Evolutionary conservation across 148 eudicot genomes (phyloP), one percentile per base, ranked within the genome.

Genomic region (Heliamphora exappendiculata): DNA sequence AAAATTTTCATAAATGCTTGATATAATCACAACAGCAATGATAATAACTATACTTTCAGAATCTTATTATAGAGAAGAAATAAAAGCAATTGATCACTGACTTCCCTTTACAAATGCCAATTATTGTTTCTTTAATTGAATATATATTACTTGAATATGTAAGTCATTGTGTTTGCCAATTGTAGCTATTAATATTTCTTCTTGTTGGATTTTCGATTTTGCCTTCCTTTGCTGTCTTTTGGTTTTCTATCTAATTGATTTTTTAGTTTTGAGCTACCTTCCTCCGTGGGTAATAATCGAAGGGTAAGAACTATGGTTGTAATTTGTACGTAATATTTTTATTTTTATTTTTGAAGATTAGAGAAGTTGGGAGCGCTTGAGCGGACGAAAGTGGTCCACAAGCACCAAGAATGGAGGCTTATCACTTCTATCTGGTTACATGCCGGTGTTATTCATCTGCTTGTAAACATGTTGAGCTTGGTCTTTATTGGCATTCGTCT

Each of bases 321-420:
- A 42, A 51, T 47, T 31, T 44, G 60, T 37, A 62, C 34, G 19
- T 50, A 14, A n/a, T 14, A 67, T 37, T 67, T 73, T 42, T 58
- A 19, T 68, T 17, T 64, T 42, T 42, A 42, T 42, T 50, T 63
- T 65, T 49, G 63, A 64, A 88, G 95, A 39, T 77, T 90, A 66
- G 75, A 83, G 79, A 91, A 82, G 66, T 75, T 91, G 85, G 95
- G 95, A 53, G 95, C 84, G 17, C 81, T 89, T 33, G 68, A 82
- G 29, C 79, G 89, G 85, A 10, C 20, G 11, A 86, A 80, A 41
- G 79, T 90, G 24, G 86, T 86, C 28, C 78, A 78, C 64, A 55
- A 75, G 63, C 86, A 88, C 53, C 92, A 91, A 85, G 87, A 74
- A 62, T 91, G 95, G 95, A 91, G 92, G 84, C 91, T 91, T 51